A percentile compares a stretch with the other conserved stretches of the same genome.
Conservation (phyloP, 108 stramenopile genomes). For the Epithemia pelagica region DNA sequence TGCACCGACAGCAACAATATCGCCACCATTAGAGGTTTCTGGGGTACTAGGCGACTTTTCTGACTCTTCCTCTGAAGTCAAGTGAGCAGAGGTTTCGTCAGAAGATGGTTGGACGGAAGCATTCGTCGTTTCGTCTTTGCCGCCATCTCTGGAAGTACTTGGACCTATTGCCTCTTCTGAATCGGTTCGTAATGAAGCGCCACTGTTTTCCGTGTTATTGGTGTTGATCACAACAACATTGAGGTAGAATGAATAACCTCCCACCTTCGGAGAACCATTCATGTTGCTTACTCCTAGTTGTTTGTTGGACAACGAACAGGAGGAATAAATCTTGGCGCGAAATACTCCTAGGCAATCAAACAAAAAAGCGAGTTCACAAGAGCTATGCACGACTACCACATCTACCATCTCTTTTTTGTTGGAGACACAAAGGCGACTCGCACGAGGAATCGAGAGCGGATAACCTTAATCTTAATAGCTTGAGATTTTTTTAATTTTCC, state of each 20-base stretch:
- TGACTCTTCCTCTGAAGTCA: neutral
- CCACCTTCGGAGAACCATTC: slow-evolving; percentile 3
- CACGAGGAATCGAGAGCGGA: no score
- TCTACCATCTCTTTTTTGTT: no score
- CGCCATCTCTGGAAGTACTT: neutral
- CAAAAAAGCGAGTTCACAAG: no score
- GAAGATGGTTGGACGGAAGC: neutral
- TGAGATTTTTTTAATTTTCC: no score
- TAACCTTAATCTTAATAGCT: no score
- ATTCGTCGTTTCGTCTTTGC: neutral
- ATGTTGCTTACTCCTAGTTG: no score
- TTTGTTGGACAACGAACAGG: no score
- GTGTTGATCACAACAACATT: slow-evolving; percentile 17
- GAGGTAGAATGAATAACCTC: slow-evolving; percentile 16
- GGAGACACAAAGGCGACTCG: no score
- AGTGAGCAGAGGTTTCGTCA: neutral
- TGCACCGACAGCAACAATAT: neutral
- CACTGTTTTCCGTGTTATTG: neutral
- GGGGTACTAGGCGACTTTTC: neutral
- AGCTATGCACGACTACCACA: no score
- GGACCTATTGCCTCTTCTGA: neutral
- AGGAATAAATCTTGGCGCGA: no score
- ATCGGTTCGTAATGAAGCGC: neutral
- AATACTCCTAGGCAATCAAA: no score
- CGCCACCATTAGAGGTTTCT: no score